Evolutionary conservation across 164 flowering plant species (phyloP), one percentile per base, ranked within the genome.

Genomic region (Magnolia officinalis): DNA sequence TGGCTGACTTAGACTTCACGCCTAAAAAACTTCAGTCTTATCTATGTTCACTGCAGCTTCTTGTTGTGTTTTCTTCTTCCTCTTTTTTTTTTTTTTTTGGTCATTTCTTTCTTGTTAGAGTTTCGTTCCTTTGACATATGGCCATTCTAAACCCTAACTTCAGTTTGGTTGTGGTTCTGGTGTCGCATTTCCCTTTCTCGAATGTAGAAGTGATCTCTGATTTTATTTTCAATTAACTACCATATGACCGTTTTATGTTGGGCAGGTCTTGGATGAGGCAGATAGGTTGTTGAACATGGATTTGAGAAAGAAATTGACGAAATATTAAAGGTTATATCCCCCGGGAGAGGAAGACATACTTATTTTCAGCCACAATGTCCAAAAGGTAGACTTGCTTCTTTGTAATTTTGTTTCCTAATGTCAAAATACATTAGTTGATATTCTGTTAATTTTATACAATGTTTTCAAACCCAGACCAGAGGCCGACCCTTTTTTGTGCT

Each of bases 351-450:
- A 90, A 80, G 75, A 94, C 99, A 55, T 96, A 82, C 77, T 82
- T 96, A 64, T 96, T 92, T 87, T 96, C 98, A 61, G 99, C 99
- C 63, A 96, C 99, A 2, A 96, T 96, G 99, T 94, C 99, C 9
- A 90, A 76, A 96, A 96, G 97, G 99, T 92, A 78, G 23, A 63
- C 14, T 23, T 68, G 71, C 49, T 13, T 64, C 10, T 37, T 9
- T 55, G 16, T 64, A 5, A 24, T n/a, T 31, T 37, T 18, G 16
- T 68, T 68, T 31, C 71, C 16, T 19, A 68, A 14, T 68, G 19
- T 31, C 18, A 14, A 14, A 29, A 45, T 16, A 29, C 71, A 16
- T 64, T 31, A 37, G 45, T 37, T 37, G 45, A 3, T 5, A 5
- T 37, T 37, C 45, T 37, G 45, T 37, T 37, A 37, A 37, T 5